These are phyloP conservation scores for Fusarium sp. DNA, from an alignment of 2,329 filamentous ascomycete species.

Conservation along the genomic window DNA sequence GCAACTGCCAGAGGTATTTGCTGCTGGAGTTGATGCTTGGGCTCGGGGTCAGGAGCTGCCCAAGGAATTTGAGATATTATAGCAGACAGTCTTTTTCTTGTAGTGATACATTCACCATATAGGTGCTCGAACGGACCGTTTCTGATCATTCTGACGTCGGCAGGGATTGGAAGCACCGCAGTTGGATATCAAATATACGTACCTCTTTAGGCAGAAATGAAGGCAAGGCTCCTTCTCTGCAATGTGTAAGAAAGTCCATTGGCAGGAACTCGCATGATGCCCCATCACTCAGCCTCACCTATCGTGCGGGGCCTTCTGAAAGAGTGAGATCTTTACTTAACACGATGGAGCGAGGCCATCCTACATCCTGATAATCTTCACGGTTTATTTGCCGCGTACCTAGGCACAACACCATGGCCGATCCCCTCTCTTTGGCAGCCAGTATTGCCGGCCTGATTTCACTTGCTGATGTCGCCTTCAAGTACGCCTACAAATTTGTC, in stretches of 20 bases:
- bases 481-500: background rate
- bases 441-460: conserved; percentile 13
- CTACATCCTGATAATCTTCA: no score
- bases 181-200: background rate
- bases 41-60: conserved; percentile 4
- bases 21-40: conserved; percentile 28
- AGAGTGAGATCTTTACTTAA: background rate
- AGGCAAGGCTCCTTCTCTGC: background rate
- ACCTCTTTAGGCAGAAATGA: conserved; percentile 2
- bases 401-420: conserved; percentile 3
- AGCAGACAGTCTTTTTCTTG: background rate
- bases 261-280: background rate
- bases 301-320: background rate
- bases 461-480: conserved; percentile 14
- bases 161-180: background rate
- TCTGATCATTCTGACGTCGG: no score
- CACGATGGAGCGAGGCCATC: no score
- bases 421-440: conserved; percentile 19
- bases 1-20: conserved; percentile 32
- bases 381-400: no score
- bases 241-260: background rate
- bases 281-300: background rate
- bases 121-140: no score
- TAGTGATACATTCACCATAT: no score
- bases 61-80: conserved; percentile 11